Base-by-base conservation (phyloP, 2,329 filamentous ascomycete species). In the Amauroascus niger region DNA sequence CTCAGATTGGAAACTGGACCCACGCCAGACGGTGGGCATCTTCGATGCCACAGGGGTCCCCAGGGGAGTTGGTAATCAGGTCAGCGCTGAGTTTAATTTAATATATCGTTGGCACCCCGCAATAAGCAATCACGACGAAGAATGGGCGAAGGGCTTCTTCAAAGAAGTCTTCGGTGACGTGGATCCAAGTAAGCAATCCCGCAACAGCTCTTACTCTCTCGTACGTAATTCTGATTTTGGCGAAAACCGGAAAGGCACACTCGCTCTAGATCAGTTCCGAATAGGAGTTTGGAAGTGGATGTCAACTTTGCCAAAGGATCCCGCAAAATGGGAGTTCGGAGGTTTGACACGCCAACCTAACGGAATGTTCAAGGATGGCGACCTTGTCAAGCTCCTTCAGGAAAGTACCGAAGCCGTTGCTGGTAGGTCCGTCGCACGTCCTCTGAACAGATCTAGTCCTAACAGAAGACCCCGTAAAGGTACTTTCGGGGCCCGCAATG, bases 111-210 rank as follows among this genome's bases (percentile, higher is more conserved):
- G 57, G 46, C 85, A 89, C 69, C 84, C 84, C 2, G 82, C 82
- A 60, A 82, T 88, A 59, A 74, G 74, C 3, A 76, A 79, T 48
- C 79, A 79, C 59, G 86, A 90, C 62, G 85, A 88, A 58, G 74
- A 79, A 56, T 89, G 86, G 84, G 82, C 86, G n/a, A 74, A 85
- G 59, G 75, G 80, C 7, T 78, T 83, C 58, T 84, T 82, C 62
- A 65, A 66, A 0, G 65, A 54, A n/a, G 33, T 58, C 11, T 57
- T 61, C 16, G 53, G 58, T 64, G 48, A 46, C 20, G 39, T 41
- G 3, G 51, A 55, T 48, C 41, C 51, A 16, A 40, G 51, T 53
- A 48, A 39, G 51, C n/a, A 33, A 28, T 32, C 28, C 13, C 22
- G 26, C 20, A 26, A 24, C 7, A 37, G 13, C 37, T 41, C n/a